Evolutionary conservation across 2,329 filamentous ascomycete genomes (phyloP).

Genomic region (Myriosclerotinia duriaeana): DNA sequence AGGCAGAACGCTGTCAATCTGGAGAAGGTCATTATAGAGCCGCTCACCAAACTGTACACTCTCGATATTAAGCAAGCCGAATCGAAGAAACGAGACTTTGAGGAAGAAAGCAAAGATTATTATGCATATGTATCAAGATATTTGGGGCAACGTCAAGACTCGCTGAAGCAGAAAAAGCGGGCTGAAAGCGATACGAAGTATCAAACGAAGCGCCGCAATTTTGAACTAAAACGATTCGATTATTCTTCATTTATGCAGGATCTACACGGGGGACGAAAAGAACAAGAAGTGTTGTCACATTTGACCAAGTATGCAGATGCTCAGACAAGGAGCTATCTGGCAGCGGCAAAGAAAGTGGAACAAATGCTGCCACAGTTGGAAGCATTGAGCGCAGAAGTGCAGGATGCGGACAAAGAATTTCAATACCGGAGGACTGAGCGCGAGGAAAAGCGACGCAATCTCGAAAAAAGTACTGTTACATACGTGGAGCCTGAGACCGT

Average conservation of each 20-base stretch:
- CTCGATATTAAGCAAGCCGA: constrained; percentile 98
- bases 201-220: constrained; percentile 87
- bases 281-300: constrained; percentile 93
- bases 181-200: constrained; percentile 95
- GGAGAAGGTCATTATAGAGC: constrained; percentile 92
- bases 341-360: constrained; percentile 83
- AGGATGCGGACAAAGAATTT: constrained; percentile 92
- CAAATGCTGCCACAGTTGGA: constrained; percentile 84
- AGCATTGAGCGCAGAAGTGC: constrained; percentile 84
- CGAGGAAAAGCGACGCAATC: constrained; percentile 84
- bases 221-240: constrained; percentile 96
- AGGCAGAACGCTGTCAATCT: constrained; percentile 79
- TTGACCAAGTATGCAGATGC: constrained; percentile 91
- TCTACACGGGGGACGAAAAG: constrained; percentile 96
- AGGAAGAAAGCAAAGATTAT: constrained; percentile 98
- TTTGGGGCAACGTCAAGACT: constrained; percentile 93
- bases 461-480: constrained; percentile 82
- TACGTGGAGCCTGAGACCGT: constrained; percentile 69
- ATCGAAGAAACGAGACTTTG: constrained; percentile 94
- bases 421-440: constrained; percentile 92
- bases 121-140: constrained; percentile 94
- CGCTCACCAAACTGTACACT: constrained; percentile 85
- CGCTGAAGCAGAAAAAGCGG: constrained; percentile 94
- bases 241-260: constrained; percentile 99
- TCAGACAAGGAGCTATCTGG: constrained; percentile 80